These are phyloP conservation scores for Hymenotorrendiella dingleyae DNA, from an alignment of 2,329 filamentous ascomycete species.

Conservation along the genomic window DNA sequence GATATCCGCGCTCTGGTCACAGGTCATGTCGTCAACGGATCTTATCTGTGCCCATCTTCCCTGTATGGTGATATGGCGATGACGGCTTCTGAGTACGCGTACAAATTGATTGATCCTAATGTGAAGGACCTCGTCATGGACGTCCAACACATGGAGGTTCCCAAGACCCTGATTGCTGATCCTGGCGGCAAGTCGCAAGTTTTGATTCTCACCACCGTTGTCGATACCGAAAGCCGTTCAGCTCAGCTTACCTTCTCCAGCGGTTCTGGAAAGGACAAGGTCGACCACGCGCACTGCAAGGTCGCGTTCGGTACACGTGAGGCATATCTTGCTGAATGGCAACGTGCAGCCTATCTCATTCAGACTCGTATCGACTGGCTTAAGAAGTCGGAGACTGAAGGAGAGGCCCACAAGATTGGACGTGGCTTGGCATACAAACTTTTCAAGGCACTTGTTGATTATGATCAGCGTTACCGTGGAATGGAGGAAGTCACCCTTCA, in stretches of 20 bases:
- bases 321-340: constrained; percentile 59
- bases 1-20: constrained; percentile 48
- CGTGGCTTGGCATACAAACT: constrained; percentile 74
- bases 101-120: constrained; percentile 55
- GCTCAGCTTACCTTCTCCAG: constrained; percentile 54
- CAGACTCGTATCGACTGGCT: constrained; percentile 54
- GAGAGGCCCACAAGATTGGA: constrained; percentile 65
- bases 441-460: constrained; percentile 52
- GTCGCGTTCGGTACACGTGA: constrained; percentile 56
- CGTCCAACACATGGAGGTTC: constrained; percentile 61
- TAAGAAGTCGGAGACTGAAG: constrained; percentile 54
- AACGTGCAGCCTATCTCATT: constrained; percentile 64
- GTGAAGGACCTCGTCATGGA: constrained; percentile 53
- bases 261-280: constrained; percentile 51
- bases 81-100: constrained; percentile 62
- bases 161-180: constrained; percentile 61
- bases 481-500: constrained; percentile 53
- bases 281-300: constrained; percentile 56
- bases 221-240: constrained; percentile 47
- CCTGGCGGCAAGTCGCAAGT: constrained; percentile 44
- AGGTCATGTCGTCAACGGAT: constrained; percentile 55
- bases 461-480: constrained; percentile 46
- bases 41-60: constrained; percentile 50
- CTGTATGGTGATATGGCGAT: constrained; percentile 56
- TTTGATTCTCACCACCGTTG: constrained; percentile 54